These are phyloP conservation scores for Penicillium cosmopolitanum DNA, from an alignment of 495 filamentous ascomycete genomes.

Conservation along the genomic window DNA sequence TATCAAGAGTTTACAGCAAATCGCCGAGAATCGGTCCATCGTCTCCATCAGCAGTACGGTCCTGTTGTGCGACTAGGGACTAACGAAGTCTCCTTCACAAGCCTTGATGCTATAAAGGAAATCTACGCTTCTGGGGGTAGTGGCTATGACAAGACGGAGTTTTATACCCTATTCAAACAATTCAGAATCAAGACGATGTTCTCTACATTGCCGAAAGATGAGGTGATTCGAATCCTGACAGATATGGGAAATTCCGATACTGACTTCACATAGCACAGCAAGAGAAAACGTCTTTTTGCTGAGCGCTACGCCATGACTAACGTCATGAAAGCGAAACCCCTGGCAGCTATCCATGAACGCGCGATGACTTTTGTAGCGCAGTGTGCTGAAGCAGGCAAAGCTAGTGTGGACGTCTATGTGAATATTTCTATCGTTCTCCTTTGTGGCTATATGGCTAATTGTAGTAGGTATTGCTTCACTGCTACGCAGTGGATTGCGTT, in stretches of 20 bases:
- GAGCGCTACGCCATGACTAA: conserved; percentile 71
- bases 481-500: conserved; percentile 68
- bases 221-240: conserved; percentile 36
- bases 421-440: conserved; percentile 12
- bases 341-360: conserved; percentile 57
- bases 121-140: conserved; percentile 68
- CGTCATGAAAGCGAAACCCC: conserved; percentile 53
- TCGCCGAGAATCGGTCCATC: conserved; percentile 59
- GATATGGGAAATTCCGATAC: neutral
- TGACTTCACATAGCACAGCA: conserved; percentile 50
- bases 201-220: conserved; percentile 54
- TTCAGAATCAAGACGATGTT: conserved; percentile 53
- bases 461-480: conserved; percentile 48
- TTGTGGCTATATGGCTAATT: neutral
- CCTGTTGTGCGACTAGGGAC: conserved; percentile 60
- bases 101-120: conserved; percentile 60
- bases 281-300: conserved; percentile 61
- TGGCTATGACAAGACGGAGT: conserved; percentile 70
- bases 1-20: conserved; percentile 58
- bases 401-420: conserved; percentile 62
- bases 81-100: conserved; percentile 64
- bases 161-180: conserved; percentile 65
- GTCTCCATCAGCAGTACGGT: conserved; percentile 58
- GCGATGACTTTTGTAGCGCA: conserved; percentile 54
- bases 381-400: conserved; percentile 42